phyloP scores from a whole-genome alignment of 202 grass and related monocot species.

The Eragrostis tef region DNA sequence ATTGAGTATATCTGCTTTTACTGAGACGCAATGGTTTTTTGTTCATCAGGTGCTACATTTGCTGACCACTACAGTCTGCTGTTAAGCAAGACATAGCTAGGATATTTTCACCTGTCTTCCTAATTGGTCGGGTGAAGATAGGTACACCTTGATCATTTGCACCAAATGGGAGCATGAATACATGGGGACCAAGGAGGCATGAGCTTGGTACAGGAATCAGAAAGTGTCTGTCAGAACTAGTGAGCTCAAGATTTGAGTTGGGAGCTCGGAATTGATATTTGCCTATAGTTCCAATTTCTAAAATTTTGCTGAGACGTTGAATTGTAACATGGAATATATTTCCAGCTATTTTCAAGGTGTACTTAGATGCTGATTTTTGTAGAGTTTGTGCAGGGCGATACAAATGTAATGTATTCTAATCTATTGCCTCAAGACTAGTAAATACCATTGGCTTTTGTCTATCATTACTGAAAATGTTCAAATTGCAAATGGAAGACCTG shows the following conservation, averaged over 20 bases:
- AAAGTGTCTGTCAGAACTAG: not conserved
- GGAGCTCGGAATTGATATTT: conserved; percentile 21
- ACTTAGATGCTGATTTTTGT: conserved; percentile 35
- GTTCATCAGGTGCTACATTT: conserved; percentile 35
- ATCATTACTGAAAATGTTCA: not conserved
- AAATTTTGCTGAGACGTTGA: conserved; percentile 21
- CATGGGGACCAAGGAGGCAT: not conserved
- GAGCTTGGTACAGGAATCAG: conserved; percentile 11
- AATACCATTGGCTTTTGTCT: not conserved
- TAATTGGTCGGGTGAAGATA: conserved; percentile 4
- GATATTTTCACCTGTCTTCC: conserved; percentile 13
- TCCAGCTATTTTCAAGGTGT: conserved; percentile 17
- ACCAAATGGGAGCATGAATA: conserved; percentile 14
- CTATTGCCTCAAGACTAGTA: not conserved
- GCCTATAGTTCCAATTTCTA: conserved; percentile 2
- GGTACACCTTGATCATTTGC: not conserved
- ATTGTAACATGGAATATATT: conserved; percentile 25
- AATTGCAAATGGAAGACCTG: not conserved
- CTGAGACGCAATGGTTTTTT: conserved; percentile 7
- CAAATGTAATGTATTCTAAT: conserved; percentile 4
- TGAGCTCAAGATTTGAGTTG: conserved; percentile 3
- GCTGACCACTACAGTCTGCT: conserved; percentile 1
- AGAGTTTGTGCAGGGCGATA: conserved; percentile 32
- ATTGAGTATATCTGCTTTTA: not conserved
- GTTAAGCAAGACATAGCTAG: not conserved